Conservation (phyloP, 169 alveolate genomes). For the Plasmodium malariae region DNA sequence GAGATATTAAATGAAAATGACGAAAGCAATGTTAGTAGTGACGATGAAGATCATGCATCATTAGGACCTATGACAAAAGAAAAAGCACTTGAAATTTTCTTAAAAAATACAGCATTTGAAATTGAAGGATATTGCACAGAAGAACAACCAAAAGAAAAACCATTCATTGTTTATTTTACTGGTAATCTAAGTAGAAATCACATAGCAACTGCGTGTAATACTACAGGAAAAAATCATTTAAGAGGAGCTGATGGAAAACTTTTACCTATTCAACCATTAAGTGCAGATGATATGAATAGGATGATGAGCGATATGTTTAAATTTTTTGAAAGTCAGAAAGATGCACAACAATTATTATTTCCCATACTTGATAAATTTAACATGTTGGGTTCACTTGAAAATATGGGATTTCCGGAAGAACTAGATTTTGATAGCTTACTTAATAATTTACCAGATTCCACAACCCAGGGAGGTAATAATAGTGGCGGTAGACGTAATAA, state of each 20-base stretch:
- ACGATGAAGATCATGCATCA: not conserved
- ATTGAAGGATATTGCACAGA: conserved; percentile 30
- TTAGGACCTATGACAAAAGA: conserved; percentile 20
- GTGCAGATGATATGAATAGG: conserved; percentile 2
- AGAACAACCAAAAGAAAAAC: conserved; percentile 1
- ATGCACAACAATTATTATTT: not conserved
- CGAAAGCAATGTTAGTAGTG: not conserved
- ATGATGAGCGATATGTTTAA: conserved; percentile 35
- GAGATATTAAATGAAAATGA: conserved; percentile 4
- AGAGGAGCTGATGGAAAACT: not conserved
- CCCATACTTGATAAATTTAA: conserved; percentile 13
- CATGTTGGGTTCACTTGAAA: not conserved
- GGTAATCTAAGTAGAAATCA: conserved; percentile 15
- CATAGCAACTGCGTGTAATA: not conserved
- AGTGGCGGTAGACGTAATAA: too few relatives aligned
- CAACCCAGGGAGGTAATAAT: not conserved
- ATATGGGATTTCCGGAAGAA: conserved; percentile 11
- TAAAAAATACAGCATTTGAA: conserved; percentile 6
- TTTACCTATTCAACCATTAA: not conserved
- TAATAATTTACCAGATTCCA: too few relatives aligned
- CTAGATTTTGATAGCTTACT: conserved; percentile 6
- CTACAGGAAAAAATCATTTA: not conserved
- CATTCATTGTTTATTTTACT: not conserved
- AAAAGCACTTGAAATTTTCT: conserved; percentile 10
- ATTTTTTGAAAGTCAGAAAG: conserved; percentile 21